phyloP scores from a whole-genome alignment of 2,329 filamentous ascomycete species.

The Xylaria sp. region DNA sequence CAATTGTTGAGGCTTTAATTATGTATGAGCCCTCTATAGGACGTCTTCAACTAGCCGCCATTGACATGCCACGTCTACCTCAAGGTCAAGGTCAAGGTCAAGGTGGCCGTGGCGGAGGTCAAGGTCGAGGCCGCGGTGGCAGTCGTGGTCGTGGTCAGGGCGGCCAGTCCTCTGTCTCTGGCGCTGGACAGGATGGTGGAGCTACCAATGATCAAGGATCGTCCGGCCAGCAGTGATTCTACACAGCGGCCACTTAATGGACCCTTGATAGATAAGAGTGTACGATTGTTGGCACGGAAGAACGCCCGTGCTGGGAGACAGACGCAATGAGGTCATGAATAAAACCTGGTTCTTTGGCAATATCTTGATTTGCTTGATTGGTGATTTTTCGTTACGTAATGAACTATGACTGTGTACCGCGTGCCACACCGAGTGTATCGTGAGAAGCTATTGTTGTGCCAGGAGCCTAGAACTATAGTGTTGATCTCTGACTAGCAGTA shows the following conservation, averaged over 20 bases:
- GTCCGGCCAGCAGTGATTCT: slow-evolving; percentile 12
- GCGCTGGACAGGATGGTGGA: background rate
- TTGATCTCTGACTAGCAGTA: background rate
- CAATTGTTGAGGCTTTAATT: too few species aligned
- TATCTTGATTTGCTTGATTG: too few species aligned
- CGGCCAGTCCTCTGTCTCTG: background rate
- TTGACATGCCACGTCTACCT: too few species aligned
- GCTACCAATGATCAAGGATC: background rate
- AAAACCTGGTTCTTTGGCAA: too few species aligned
- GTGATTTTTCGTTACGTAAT: too few species aligned
- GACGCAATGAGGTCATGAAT: background rate
- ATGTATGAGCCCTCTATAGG: too few species aligned
- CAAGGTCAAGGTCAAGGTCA: too few species aligned
- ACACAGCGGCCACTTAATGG: background rate
- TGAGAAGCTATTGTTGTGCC: background rate
- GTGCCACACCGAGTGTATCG: background rate
- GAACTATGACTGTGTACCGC: background rate
- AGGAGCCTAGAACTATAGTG: background rate
- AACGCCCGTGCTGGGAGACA: background rate
- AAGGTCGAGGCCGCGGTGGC: background rate
- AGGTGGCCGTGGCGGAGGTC: background rate
- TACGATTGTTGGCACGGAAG: background rate
- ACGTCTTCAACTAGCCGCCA: too few species aligned
- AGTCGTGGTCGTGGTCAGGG: background rate
- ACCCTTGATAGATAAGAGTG: background rate